Evolutionary conservation across 2,329 filamentous ascomycete species (phyloP).

Genomic region (Penicillium nordicum): DNA sequence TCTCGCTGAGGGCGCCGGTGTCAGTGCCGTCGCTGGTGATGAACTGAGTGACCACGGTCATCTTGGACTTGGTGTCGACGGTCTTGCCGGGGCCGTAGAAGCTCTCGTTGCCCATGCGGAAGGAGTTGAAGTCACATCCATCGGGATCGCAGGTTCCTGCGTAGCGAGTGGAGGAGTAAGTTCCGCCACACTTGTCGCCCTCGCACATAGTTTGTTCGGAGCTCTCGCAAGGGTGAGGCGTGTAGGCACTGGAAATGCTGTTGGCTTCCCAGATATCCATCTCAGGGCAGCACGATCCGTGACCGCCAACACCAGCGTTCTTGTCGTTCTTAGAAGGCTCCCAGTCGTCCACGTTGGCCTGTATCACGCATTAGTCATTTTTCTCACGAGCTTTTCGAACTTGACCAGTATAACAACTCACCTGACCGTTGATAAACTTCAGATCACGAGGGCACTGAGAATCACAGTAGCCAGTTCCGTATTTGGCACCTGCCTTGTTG

Average conservation of each 20-base stretch:
- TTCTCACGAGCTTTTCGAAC: background rate
- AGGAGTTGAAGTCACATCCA: slow-evolving; percentile 68
- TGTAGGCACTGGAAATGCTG: slow-evolving; percentile 60
- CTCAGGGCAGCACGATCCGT: slow-evolving; percentile 64
- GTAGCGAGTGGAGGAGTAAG: slow-evolving; percentile 54
- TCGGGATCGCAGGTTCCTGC: slow-evolving; percentile 63
- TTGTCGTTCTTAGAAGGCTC: slow-evolving; percentile 50
- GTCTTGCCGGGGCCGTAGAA: slow-evolving; percentile 62
- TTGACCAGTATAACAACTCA: background rate
- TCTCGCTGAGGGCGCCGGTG: slow-evolving; percentile 56
- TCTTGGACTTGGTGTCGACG: slow-evolving; percentile 57
- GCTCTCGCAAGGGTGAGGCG: slow-evolving; percentile 61
- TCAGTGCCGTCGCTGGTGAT: slow-evolving; percentile 50
- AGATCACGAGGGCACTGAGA: slow-evolving; percentile 55
- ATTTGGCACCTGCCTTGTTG: slow-evolving; percentile 58
- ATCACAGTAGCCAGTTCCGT: slow-evolving; percentile 64
- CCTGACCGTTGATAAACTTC: slow-evolving; percentile 44
- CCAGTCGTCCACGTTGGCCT: slow-evolving; percentile 57
- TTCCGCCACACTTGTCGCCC: slow-evolving; percentile 53
- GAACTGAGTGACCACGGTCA: slow-evolving; percentile 69
- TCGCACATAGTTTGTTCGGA: slow-evolving; percentile 52
- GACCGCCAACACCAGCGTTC: slow-evolving; percentile 52
- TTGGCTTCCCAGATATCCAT: slow-evolving; percentile 72
- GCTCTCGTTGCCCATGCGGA: slow-evolving; percentile 60
- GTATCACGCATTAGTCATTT: background rate